phyloP scores from a whole-genome alignment of 495 filamentous ascomycete species.

The Umbilicaria muhlenbergii region DNA sequence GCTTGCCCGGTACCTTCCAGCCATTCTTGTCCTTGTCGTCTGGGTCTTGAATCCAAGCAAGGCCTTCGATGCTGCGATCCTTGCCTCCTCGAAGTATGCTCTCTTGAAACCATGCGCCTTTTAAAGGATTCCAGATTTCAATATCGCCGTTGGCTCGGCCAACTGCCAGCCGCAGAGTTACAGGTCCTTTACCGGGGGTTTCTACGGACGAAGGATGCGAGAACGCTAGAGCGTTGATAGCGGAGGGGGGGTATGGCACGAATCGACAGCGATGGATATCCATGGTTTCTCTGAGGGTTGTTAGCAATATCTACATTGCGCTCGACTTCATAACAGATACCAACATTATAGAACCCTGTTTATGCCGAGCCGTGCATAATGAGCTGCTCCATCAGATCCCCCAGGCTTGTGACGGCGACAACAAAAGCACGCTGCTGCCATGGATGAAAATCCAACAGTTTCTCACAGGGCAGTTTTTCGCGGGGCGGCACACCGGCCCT shows the following conservation, averaged over 20 bases:
- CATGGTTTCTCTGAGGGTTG: slow-evolving; percentile 33
- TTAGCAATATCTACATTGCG: too few species aligned
- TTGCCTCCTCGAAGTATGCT: slow-evolving; percentile 69
- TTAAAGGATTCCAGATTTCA: slow-evolving; percentile 91
- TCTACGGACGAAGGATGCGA: slow-evolving; percentile 56
- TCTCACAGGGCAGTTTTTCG: too few species aligned
- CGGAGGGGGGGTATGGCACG: slow-evolving; percentile 81
- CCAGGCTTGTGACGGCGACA: too few species aligned
- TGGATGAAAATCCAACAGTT: too few species aligned
- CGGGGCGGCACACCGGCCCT: too few species aligned
- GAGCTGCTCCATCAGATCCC: too few species aligned
- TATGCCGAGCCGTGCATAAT: too few species aligned
- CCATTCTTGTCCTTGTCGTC: slow-evolving; percentile 43
- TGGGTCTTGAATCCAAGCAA: slow-evolving; percentile 85
- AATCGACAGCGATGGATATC: slow-evolving; percentile 97
- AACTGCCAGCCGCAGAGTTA: slow-evolving; percentile 63
- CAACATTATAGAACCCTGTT: too few species aligned
- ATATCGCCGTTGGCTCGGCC: slow-evolving; percentile 92
- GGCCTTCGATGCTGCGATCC: slow-evolving; percentile 73
- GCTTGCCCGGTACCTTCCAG: slow-evolving; percentile 46
- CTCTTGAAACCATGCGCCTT: slow-evolving; percentile 82
- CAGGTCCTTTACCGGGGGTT: slow-evolving; percentile 30
- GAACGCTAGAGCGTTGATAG: slow-evolving; percentile 89
- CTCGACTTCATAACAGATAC: too few species aligned
- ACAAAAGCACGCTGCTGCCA: too few species aligned